Base-by-base conservation (phyloP, 2,329 filamentous ascomycete genomes). In the Ceratocystis variospora region DNA sequence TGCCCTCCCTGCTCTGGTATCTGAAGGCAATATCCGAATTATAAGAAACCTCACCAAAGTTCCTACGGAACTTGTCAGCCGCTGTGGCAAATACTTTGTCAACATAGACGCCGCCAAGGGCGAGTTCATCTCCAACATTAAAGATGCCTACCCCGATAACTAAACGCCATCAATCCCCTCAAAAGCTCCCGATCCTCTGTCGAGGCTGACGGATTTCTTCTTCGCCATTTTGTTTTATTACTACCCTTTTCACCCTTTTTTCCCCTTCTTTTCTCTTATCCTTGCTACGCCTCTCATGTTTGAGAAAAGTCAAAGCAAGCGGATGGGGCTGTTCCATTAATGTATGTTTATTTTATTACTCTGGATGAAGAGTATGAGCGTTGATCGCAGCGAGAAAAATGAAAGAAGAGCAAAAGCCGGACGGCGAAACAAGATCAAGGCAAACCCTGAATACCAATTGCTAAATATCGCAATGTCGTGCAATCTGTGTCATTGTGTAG, bases 1-100 rank as follows among this genome's bases (percentile, higher is more conserved):
- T 63, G 65, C 67, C 17, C 41, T 65, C 7, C 65, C 63, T 22
- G 63, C 61, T 22, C 41, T 66, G 19, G 59, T 68, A 10, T 45
- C 90, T 0, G 86, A 95, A 72, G 87, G 92, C 71, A 96, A 92
- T 71, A 87, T 96, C 66, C 77, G 85, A 67, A 76, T 86, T n/a
- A 76, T 90, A 53, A 74, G 72, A 4, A 76, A 82, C 65, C 28
- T 59, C 17, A 70, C 71, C 61, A 74, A 63, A 74, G 79, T 87
- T 1, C 79, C 82, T 0, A 76, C 81, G 3, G 71, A 82, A 28
- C 78, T 95, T 69, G 81, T 90, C 72, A 79, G 79, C 59, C 76
- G 89, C 70, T 90, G 91, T 2, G 94, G 94, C 0, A 87, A 87
- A 71, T 90, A 89, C 74, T 97, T 99, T 75, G 95, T 90, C 75